These are phyloP conservation scores for Phytophthora brassicae DNA, from an alignment of 352 stramenopile genomes.

Conservation along the genomic window DNA sequence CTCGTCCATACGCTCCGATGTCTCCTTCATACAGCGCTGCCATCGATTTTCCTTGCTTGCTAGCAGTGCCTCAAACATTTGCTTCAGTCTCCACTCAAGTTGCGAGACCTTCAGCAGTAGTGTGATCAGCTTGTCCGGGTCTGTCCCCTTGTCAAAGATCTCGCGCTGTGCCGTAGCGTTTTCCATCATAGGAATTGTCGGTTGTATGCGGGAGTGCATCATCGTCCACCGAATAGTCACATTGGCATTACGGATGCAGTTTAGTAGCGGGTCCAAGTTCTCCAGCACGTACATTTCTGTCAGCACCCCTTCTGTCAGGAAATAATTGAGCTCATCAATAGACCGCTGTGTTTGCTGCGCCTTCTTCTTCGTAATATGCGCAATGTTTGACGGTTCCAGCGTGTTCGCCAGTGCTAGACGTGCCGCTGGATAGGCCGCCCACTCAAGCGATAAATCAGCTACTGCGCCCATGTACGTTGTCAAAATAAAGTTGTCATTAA, in stretches of 20 bases:
- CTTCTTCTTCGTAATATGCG: conserved; percentile 89
- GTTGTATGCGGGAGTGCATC: conserved; percentile 91
- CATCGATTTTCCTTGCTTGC: conserved; percentile 91
- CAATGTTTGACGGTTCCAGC: conserved; percentile 85
- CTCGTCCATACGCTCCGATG: conserved; percentile 91
- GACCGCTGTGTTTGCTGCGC: conserved; percentile 82
- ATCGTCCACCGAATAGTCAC: conserved; percentile 94
- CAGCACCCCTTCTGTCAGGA: conserved; percentile 90
- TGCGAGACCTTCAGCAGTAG: conserved; percentile 93
- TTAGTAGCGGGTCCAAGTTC: conserved; percentile 89
- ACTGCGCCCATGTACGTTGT: conserved; percentile 94
- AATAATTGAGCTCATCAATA: conserved; percentile 90
- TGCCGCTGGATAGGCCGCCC: conserved; percentile 89
- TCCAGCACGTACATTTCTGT: conserved; percentile 94
- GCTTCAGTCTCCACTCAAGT: conserved; percentile 95
- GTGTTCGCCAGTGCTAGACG: conserved; percentile 90
- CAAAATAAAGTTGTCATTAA: conserved; percentile 97
- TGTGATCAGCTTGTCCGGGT: conserved; percentile 88
- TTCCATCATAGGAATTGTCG: conserved; percentile 87
- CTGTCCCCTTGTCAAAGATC: conserved; percentile 82
- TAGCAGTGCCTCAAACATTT: conserved; percentile 90
- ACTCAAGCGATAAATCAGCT: conserved; percentile 92
- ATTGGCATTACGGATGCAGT: conserved; percentile 92
- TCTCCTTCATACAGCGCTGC: conserved; percentile 88
- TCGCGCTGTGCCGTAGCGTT: conserved; percentile 78